phyloP scores from a whole-genome alignment of 306 rosid species.

The Prunus fruticosa region DNA sequence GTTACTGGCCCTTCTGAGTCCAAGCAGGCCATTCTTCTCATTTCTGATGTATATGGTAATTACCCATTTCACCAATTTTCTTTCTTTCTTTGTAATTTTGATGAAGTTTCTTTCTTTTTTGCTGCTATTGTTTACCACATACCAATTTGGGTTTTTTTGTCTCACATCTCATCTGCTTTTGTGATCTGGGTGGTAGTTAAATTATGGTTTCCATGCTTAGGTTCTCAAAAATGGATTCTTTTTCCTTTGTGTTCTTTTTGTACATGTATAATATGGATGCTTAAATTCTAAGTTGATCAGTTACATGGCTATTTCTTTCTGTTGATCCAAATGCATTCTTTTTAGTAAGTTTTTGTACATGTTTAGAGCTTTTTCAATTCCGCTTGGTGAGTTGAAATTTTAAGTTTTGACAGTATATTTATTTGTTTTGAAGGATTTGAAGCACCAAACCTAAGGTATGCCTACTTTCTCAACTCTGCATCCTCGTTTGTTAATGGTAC shows the following conservation, averaged over 20 bases:
- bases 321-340: no score
- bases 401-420: background rate
- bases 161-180: background rate
- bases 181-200: background rate
- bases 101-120: background rate
- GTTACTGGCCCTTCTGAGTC: slow-evolving; percentile 51
- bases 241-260: no score
- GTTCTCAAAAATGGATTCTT: no score
- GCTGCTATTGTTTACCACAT: no score
- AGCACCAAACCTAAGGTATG: slow-evolving; percentile 32
- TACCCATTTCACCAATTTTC: background rate
- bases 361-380: background rate
- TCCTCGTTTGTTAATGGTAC: background rate
- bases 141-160: background rate
- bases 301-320: no score
- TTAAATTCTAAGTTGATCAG: no score
- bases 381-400: background rate
- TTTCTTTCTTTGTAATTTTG: background rate
- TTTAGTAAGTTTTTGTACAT: no score
- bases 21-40: slow-evolving; percentile 49
- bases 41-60: slow-evolving; percentile 55
- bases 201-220: background rate
- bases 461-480: background rate
- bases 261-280: no score
- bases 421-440: slow-evolving; percentile 24